Conservation (phyloP, 495 filamentous ascomycete species). For the Aspergillus saccharolyticus region DNA sequence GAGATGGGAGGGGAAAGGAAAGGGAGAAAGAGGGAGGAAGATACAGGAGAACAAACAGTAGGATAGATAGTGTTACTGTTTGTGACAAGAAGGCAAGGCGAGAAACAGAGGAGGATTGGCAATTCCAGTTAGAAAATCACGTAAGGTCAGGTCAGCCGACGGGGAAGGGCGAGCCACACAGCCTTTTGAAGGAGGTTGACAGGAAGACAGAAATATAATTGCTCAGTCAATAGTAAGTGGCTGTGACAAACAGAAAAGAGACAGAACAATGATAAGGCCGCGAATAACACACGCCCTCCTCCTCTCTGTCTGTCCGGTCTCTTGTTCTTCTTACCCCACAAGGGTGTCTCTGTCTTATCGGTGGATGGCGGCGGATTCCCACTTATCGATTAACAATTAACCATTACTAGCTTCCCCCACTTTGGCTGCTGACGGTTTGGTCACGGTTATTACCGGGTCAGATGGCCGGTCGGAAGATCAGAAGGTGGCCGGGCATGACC, state of each 20-base stretch:
- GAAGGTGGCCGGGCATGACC: not conserved
- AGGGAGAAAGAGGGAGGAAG: not conserved
- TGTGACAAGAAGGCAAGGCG: not conserved
- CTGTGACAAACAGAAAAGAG: not conserved
- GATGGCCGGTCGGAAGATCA: not conserved
- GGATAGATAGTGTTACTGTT: no score
- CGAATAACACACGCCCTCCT: not conserved
- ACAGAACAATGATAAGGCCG: not conserved
- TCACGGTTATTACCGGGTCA: not conserved
- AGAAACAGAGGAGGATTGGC: not conserved
- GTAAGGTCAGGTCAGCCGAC: slow-evolving; percentile 14
- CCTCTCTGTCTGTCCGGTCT: no score
- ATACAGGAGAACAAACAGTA: not conserved
- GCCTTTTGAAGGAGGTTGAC: not conserved
- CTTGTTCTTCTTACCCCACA: not conserved
- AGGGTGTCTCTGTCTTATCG: slow-evolving; percentile 10
- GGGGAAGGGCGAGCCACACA: not conserved
- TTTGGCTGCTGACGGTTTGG: not conserved
- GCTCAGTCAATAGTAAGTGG: not conserved
- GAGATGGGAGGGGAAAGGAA: not conserved
- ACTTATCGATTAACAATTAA: slow-evolving; percentile 15
- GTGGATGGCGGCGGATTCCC: not conserved
- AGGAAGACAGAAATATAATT: not conserved
- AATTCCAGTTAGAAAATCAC: not conserved
- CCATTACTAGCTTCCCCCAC: slow-evolving; percentile 4